Conservation (phyloP, 225 moss, liverwort and hornwort genomes). For the Antitrichia curtipendula region DNA sequence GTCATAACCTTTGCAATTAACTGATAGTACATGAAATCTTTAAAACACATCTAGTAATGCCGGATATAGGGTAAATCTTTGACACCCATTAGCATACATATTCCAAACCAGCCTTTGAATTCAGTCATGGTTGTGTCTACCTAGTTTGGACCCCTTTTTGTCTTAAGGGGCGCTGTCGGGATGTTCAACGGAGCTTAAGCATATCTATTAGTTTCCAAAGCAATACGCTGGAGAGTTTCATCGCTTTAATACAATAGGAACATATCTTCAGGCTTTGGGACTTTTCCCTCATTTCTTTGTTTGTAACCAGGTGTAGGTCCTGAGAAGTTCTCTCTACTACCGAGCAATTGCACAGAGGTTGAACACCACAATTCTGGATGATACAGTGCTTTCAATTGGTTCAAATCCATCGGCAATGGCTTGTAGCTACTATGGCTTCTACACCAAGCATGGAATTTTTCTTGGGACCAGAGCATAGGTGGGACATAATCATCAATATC, state of each 20-base stretch:
- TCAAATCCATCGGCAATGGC: neutral
- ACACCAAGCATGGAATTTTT: neutral
- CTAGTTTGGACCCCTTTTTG: neutral
- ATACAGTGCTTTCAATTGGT: neutral
- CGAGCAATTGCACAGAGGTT: neutral
- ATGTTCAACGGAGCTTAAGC: neutral
- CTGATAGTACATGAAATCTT: neutral
- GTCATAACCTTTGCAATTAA: neutral
- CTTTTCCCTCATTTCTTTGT: neutral
- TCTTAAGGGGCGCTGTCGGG: rapidly evolving
- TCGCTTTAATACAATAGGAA: neutral
- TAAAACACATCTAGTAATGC: neutral
- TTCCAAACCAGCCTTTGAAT: too few relatives aligned
- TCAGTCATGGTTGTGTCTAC: too few relatives aligned
- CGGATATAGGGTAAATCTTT: neutral
- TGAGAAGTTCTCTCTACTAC: neutral
- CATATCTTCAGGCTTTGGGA: neutral
- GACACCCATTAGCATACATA: too few relatives aligned
- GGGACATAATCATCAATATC: neutral
- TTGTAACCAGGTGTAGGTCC: neutral
- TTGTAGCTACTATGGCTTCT: neutral
- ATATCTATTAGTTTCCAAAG: neutral
- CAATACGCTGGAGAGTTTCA: neutral
- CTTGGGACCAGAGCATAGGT: rapidly evolving
- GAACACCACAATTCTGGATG: neutral